Evolutionary conservation across 2,329 filamentous ascomycete species (phyloP).

Genomic region (Parascedosporium putredinis): DNA sequence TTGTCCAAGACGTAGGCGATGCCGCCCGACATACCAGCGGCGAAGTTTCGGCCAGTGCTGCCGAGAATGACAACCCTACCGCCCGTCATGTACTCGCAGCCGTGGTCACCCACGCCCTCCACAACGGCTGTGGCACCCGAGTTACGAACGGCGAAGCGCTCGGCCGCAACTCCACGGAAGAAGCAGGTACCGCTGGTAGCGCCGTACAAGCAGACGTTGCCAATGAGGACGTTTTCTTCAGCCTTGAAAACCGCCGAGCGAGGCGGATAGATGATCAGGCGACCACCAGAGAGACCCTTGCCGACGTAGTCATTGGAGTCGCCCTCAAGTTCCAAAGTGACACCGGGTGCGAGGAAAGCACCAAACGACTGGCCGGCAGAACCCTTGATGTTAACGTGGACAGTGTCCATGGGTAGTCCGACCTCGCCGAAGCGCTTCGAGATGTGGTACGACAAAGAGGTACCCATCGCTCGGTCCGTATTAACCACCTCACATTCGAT

Average conservation of each 20-base stretch:
- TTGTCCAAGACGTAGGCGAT: slow-evolving; percentile 92
- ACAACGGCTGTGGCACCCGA: slow-evolving; percentile 94
- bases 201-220: slow-evolving; percentile 92
- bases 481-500: slow-evolving; percentile 97
- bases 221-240: slow-evolving; percentile 88
- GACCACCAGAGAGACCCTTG: slow-evolving; percentile 88
- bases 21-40: slow-evolving; percentile 96
- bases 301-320: slow-evolving; percentile 96
- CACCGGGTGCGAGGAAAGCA: slow-evolving; percentile 84
- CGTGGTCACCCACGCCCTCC: slow-evolving; percentile 91
- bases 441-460: slow-evolving; percentile 91
- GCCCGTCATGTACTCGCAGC: slow-evolving; percentile 98
- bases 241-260: slow-evolving; percentile 87
- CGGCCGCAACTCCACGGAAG: slow-evolving; percentile 93
- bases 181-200: slow-evolving; percentile 84
- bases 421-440: slow-evolving; percentile 85
- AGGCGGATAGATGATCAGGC: slow-evolving; percentile 86
- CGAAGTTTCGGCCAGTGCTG: slow-evolving; percentile 89
- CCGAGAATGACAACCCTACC: slow-evolving; percentile 82
- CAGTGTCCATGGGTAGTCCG: slow-evolving; percentile 82
- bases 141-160: slow-evolving; percentile 94
- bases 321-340: slow-evolving; percentile 90
- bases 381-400: slow-evolving; percentile 93
- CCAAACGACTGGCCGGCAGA: slow-evolving; percentile 96
- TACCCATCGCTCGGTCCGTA: slow-evolving; percentile 87